Conservation (phyloP, 495 filamentous ascomycete genomes). For the Massariosphaeria phaeospora region DNA sequence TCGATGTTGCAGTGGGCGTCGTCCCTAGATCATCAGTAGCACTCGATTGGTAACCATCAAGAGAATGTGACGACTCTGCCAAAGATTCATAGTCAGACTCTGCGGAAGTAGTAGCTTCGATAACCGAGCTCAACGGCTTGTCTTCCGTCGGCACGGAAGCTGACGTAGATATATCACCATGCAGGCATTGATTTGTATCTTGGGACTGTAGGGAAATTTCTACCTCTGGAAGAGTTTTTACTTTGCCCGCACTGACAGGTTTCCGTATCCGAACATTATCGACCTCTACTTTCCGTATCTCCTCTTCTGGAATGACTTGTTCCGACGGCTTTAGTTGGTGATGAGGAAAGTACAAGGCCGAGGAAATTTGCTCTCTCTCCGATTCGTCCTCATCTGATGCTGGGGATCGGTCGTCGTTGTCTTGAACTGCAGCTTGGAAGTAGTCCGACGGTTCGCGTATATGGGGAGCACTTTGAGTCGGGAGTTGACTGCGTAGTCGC, state of each 20-base stretch:
- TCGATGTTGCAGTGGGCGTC: slow-evolving; percentile 56
- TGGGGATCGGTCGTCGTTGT: slow-evolving; percentile 30
- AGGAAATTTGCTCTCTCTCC: slow-evolving; percentile 89
- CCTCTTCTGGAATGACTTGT: slow-evolving; percentile 5
- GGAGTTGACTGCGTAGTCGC: slow-evolving; percentile 8
- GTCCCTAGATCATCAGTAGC: slow-evolving; percentile 55
- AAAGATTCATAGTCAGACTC: slow-evolving; percentile 58
- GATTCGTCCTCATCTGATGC: slow-evolving; percentile 69
- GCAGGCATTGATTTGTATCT: slow-evolving; percentile 56
- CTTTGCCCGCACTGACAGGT: slow-evolving; percentile 30
- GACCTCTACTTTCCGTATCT: slow-evolving; percentile 15
- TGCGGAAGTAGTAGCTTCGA: slow-evolving; percentile 36
- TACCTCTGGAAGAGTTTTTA: slow-evolving; percentile 39
- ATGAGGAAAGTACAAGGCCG: slow-evolving; percentile 89
- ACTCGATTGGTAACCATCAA: slow-evolving; percentile 49
- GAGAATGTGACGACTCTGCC: slow-evolving; percentile 51
- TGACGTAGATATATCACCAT: slow-evolving; percentile 51
- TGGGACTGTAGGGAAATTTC: slow-evolving; percentile 61
- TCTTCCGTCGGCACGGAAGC: slow-evolving; percentile 22
- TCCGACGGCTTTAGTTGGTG: slow-evolving; percentile 45
- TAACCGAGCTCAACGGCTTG: slow-evolving; percentile 11
- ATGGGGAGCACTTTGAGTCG: not conserved
- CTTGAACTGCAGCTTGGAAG: slow-evolving; percentile 36
- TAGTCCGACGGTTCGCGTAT: slow-evolving; percentile 16
- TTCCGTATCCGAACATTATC: slow-evolving; percentile 19